Conservation (phyloP, 148 eudicot species). For the Vaccinium myrtillus region DNA sequence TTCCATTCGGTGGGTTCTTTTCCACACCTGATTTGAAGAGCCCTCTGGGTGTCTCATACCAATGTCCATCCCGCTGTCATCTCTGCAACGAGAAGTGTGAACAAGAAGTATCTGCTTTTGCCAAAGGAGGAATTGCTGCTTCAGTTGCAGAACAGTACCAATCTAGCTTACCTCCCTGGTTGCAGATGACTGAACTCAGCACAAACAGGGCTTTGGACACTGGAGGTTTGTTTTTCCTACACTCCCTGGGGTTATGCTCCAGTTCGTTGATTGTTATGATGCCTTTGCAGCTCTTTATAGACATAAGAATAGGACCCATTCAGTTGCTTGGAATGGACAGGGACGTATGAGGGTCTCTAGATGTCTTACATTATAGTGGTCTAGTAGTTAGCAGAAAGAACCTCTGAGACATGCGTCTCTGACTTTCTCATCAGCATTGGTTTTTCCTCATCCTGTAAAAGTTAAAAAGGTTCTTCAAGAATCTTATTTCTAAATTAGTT, state of each 20-base stretch:
- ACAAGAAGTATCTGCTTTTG: constrained; percentile 43
- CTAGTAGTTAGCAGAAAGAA: not conserved
- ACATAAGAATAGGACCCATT: not conserved
- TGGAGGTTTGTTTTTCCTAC: constrained; percentile 45
- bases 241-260: not conserved
- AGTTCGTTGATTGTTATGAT: not conserved
- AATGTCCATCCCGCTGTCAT: constrained; percentile 32
- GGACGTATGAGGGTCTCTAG: not conserved
- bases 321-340: not conserved
- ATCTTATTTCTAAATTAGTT: not conserved
- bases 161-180: constrained; percentile 49
- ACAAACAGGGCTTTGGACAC: constrained; percentile 27
- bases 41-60: constrained; percentile 39
- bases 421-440: not conserved
- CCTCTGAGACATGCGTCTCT: not conserved
- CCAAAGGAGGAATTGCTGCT: constrained; percentile 33
- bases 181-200: constrained; percentile 40
- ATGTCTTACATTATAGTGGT: not conserved
- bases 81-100: constrained; percentile 45
- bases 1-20: constrained; percentile 90
- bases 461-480: not conserved
- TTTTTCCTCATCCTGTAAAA: not conserved
- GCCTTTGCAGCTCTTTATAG: not conserved
- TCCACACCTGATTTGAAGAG: constrained; percentile 51
- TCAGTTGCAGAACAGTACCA: constrained; percentile 47